phyloP scores from a whole-genome alignment of 2,329 filamentous ascomycete species.

The Coniochaeta sp. region DNA sequence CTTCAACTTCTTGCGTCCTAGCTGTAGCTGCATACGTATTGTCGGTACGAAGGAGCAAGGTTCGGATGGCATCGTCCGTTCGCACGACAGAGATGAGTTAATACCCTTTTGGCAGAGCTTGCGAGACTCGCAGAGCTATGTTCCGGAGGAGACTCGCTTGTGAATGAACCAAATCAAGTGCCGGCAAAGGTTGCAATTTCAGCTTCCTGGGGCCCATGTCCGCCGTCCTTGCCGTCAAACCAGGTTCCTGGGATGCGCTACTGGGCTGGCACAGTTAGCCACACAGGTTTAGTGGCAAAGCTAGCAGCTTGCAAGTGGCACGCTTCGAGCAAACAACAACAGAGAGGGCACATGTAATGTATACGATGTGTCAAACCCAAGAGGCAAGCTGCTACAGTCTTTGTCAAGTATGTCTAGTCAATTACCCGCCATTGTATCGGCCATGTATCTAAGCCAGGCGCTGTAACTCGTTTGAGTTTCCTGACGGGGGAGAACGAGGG shows the following conservation, averaged over 20 bases:
- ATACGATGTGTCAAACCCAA: too few species aligned
- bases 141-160: background rate
- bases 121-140: background rate
- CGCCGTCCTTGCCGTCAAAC: background rate
- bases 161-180: background rate
- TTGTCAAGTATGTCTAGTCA: too few species aligned
- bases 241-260: slow-evolving; percentile 1
- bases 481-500: too few species aligned
- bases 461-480: too few species aligned
- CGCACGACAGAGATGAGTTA: background rate
- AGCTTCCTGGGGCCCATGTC: too few species aligned
- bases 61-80: background rate
- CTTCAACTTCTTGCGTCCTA: background rate
- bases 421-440: too few species aligned
- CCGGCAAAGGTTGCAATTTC: background rate
- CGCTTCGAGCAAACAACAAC: too few species aligned
- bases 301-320: too few species aligned
- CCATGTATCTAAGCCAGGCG: too few species aligned
- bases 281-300: background rate
- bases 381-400: too few species aligned
- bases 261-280: background rate
- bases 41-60: background rate
- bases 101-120: background rate
- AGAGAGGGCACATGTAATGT: too few species aligned
- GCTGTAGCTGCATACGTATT: background rate